A percentile compares a stretch with the other conserved stretches of the same genome.
Evolutionary conservation across 306 rosid species (phyloP).

Genomic region (Begonia fuchsioides): DNA sequence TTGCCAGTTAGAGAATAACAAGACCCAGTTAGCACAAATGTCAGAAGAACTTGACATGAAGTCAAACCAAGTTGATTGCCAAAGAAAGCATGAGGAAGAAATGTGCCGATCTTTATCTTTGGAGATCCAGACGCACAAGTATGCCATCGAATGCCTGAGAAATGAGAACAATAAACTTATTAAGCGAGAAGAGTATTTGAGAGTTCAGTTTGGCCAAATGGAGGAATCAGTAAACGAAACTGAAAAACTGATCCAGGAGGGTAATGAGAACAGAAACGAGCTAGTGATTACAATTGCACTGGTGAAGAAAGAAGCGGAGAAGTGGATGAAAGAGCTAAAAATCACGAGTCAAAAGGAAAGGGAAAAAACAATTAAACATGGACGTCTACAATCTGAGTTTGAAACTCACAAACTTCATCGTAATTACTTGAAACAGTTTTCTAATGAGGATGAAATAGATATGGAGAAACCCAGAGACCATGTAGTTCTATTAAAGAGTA

Average conservation of each 20-base stretch:
- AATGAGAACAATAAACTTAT: conserved; percentile 23
- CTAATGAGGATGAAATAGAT: too few relatives aligned
- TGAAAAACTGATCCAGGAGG: conserved; percentile 31
- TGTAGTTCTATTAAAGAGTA: conserved; percentile 4
- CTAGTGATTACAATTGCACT: conserved; percentile 28
- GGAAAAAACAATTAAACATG: conserved; percentile 33
- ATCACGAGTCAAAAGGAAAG: conserved; percentile 26
- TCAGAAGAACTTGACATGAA: conserved; percentile 42
- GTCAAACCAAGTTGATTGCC: conserved; percentile 44
- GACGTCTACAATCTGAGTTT: conserved; percentile 37
- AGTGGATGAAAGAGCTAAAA: conserved; percentile 34
- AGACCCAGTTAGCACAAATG: conserved; percentile 34
- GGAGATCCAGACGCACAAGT: conserved; percentile 34
- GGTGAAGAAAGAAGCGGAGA: conserved; percentile 46
- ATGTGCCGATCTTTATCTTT: conserved; percentile 30
- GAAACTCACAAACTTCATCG: conserved; percentile 24
- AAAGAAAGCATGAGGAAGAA: conserved; percentile 33
- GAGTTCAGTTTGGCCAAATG: conserved; percentile 34
- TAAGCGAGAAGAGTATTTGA: conserved; percentile 26
- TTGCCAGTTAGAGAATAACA: conserved; percentile 30
- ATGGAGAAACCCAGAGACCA: too few relatives aligned
- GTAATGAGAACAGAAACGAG: conserved; percentile 44
- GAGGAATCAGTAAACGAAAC: conserved; percentile 39
- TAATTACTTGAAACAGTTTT: too few relatives aligned
- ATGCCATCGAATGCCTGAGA: conserved; percentile 44